Percentiles rank a stretch among this genome's conserved stretches.
Conservation (phyloP, 768 basidiomycete species). For the Rhodotorula babjevae region DNA sequence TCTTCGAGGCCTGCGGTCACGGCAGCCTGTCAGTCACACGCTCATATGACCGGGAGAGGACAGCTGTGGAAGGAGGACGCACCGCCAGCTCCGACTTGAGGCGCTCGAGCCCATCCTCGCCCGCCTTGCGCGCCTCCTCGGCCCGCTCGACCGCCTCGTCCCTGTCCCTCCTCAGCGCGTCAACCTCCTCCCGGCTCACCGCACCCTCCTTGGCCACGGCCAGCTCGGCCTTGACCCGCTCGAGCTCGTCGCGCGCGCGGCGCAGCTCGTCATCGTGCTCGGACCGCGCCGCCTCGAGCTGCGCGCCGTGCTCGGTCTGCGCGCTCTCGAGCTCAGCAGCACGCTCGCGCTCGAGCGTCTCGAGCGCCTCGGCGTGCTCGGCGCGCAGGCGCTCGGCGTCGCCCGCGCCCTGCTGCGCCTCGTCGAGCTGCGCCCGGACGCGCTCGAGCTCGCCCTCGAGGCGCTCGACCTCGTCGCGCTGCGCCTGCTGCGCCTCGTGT, state of each 20-base stretch:
- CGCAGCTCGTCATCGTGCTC: neutral
- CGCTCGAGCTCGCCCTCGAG: no score
- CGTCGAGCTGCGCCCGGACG: no score
- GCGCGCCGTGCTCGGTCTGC: neutral
- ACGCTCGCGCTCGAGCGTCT: neutral
- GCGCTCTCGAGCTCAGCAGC: neutral
- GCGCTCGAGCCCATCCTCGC: neutral
- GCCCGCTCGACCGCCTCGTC: neutral
- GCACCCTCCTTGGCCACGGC: neutral
- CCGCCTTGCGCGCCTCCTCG: neutral
- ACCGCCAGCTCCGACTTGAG: constrained; percentile 72
- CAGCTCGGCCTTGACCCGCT: neutral
- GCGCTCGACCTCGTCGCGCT: no score
- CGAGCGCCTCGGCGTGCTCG: neutral
- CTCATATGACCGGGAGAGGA: neutral
- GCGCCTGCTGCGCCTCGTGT: no score
- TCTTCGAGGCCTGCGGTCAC: no score
- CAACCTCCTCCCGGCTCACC: neutral
- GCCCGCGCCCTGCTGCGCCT: neutral
- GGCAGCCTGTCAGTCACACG: neutral
- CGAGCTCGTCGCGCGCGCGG: neutral
- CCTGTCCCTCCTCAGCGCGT: neutral
- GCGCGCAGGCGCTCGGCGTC: neutral
- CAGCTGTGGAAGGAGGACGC: constrained; percentile 29
- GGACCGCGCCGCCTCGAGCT: constrained; percentile 3